Evolutionary conservation across 2,329 filamentous ascomycete species (phyloP), one percentile per base, ranked within the genome.

Genomic region (Aspergillus quadricinctus): DNA sequence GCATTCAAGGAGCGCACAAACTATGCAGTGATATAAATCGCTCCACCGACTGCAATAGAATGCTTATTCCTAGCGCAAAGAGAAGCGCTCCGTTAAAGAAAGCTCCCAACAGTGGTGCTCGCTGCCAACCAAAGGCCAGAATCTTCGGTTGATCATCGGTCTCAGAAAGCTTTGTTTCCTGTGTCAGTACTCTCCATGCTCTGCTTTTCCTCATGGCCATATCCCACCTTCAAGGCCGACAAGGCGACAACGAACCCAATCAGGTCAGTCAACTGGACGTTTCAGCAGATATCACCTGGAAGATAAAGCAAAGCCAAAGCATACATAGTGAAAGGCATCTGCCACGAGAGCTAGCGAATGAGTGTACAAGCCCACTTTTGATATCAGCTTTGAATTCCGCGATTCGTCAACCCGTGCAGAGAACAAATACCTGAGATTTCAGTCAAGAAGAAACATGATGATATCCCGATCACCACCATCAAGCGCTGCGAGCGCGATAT

Each of bases 41-140:
- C 71, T 92, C 87, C 51, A 92, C 80, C 0, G 88, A 86, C 66
- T 92, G 88, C 2, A 92, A 74, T 35, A 88, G 81, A 50, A 92
- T 89, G 69, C 87, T 90, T 37, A 91, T 72, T 1, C 87, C 87
- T 2, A 92, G 75, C 0, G 87, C 88, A 17, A 91, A 72, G 1
- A 92, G 79, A 57, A 92, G 89, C 1, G 87, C 85, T 14, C 88
- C 88, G 65, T 92, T 92, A 79, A 92, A 92, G 71, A 92, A 92
- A 23, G 88, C 87, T 4, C 88, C 88, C 0, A 92, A 77, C 1
- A 91, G 71, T n/a, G 83, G 82, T 17, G 88, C 87, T 31, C 89
- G 81, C 55, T 89, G 86, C 88, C 88, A 92, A n/a, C 88, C 88
- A 62, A 89, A 92, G 0, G 88, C 83, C 17, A 89, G 77, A 9